Percentiles rank a stretch among this genome's conserved stretches.
Evolutionary conservation across 2,329 filamentous ascomycete genomes (phyloP).

Genomic region (Incumbomyces delicatus): DNA sequence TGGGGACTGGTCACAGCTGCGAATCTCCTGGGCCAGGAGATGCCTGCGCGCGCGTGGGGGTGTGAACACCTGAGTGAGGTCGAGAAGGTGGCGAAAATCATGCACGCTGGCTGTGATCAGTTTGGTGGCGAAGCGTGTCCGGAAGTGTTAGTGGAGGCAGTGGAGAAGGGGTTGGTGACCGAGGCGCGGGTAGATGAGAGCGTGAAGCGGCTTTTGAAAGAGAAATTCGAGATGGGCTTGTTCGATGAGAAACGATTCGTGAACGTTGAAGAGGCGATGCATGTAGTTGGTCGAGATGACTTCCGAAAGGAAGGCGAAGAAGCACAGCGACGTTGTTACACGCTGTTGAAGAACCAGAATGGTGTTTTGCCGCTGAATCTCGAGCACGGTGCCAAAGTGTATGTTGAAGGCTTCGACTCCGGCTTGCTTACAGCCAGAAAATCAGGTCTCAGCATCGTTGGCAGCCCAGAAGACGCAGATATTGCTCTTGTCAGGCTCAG

Average conservation of each 20-base stretch:
- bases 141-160: slow-evolving; percentile 32
- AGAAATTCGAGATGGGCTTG: slow-evolving; percentile 44
- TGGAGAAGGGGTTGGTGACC: slow-evolving; percentile 23
- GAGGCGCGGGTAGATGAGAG: slow-evolving; percentile 40
- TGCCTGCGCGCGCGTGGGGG: slow-evolving; percentile 32
- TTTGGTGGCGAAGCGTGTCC: slow-evolving; percentile 42
- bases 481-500: slow-evolving; percentile 9
- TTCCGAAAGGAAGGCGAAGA: slow-evolving; percentile 6
- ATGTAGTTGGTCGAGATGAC: slow-evolving; percentile 6
- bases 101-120: slow-evolving; percentile 45
- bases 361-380: slow-evolving; percentile 6
- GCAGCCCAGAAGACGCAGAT: slow-evolving; percentile 6
- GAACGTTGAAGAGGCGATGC: slow-evolving; percentile 23
- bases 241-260: slow-evolving; percentile 43
- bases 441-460: slow-evolving; percentile 1
- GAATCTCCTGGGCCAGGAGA: slow-evolving; percentile 26
- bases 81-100: slow-evolving; percentile 34
- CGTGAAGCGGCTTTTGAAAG: slow-evolving; percentile 36
- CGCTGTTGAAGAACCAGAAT: slow-evolving; percentile 11
- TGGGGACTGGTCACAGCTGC: slow-evolving; percentile 45
- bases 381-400: slow-evolving; percentile 2
- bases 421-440: neutral
- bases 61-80: slow-evolving; percentile 36
- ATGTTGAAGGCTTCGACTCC: slow-evolving; percentile 8
- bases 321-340: slow-evolving; percentile 9